Base-by-base conservation (phyloP, 2,329 filamentous ascomycete genomes). In the Penicillium sp. region DNA sequence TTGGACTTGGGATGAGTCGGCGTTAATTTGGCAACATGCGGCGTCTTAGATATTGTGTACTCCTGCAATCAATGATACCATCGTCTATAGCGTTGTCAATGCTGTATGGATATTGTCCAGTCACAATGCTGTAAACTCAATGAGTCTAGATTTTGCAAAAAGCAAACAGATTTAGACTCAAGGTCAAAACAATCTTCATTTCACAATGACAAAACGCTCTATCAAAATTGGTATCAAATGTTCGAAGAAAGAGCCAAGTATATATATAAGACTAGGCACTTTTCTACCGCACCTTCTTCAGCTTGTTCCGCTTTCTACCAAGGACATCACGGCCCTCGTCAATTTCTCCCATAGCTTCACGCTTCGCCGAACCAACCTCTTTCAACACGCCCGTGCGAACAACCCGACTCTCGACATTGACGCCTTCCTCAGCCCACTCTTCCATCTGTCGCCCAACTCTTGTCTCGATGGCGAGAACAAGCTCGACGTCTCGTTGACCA, bases 361-460 rank as follows among this genome's bases (percentile, higher is more conserved):
- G 77, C 75, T 95, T 95, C 76, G 90, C 94, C 71, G 93, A 85
- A n/a, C 85, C 83, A 4, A 98, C 92, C 30, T 86, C 64, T 73
- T 94, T 95, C 58, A 98, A 68, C 23, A 66, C 51, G 7, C 82
- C 80, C 47, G 94, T 89, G 37, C 84, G 76, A 32, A 95, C 73
- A 15, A 98, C 87, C 40, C 92, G 75, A 2, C 82, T 85, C 71
- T 96, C 90, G n/a, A 98, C 69, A 66, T 87, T 96, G 38, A 98
- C 92, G 1, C 86, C 86, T 55, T 94, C 87, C 63, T 96, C 90
- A 35, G 75, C 67, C 82, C 88, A 98, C 43, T 81, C 79, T 30
- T 78, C 80, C 84, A 98, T 85, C 63, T 85, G 73, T 45, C 77
- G 73, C 66, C 57, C 79, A 68, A 95, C 86, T 13, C 92, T 76